Base-by-base conservation (phyloP, 1,284 basidiomycete species). In the Peniophora sp. region DNA sequence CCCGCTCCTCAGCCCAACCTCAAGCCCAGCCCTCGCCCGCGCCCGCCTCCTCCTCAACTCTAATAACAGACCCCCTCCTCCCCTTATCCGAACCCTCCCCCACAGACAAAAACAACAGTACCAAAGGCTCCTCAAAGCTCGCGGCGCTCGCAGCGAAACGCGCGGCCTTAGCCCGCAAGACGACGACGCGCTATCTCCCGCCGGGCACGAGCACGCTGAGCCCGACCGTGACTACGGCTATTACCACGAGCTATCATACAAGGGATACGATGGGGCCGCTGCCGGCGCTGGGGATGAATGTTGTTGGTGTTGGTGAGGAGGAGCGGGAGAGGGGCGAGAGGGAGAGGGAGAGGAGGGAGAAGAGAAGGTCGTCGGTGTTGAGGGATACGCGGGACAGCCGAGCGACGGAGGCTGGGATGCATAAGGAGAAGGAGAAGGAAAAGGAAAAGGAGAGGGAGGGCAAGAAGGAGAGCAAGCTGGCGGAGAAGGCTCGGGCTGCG, bases 221-320 rank as follows among this genome's bases (percentile, higher is more conserved):
- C 0, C 67, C 83, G 2, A 82, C 83, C 14, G 85, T 80, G 12
- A 88, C 85, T 0, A 88, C 86, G 12, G 85, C 85, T 1, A 89
- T 88, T 58, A 88, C 85, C 0, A 89, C 87, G 1, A 81, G 83
- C 0, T 88, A 86, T 55, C 82, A 83, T 54, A 78, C 78, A 9
- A 69, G 83, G 36, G 76, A 75, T 58, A 41, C n/a, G 15, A n/a
- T 41, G 37, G n/a, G 18, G 15, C 37, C 37, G 15, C 15, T 41
- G 8, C 37, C 37, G 18, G n/a, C 37, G 37, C 15, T 41, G 37
- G 37, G 37, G 37, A 17, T 17, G 15, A 41, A 41, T 41, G 27
- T 41, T 20, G 37, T 20, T 5, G 37, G 15, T 20, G 37, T 5
- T 6, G 37, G 15, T n/a, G n/a, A 41, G 18, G 15, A n/a, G 37